Conservation (phyloP, 2,329 filamentous ascomycete species). For the Aspergillus neotritici region DNA sequence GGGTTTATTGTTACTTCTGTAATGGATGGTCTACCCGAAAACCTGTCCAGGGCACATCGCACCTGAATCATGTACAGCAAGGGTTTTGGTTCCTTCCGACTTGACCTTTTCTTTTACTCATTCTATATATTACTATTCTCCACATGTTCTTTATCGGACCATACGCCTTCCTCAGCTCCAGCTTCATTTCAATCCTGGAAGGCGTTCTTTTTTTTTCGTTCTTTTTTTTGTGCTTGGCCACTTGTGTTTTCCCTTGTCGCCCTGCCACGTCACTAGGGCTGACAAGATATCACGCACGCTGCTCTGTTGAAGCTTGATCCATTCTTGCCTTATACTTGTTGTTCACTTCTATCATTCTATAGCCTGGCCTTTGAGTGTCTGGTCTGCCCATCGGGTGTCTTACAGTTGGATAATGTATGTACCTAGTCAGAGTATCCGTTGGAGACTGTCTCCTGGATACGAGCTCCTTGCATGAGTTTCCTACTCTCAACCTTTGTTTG, state of each 20-base stretch:
- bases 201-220: conserved; percentile 20
- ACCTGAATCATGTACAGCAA: conserved; percentile 27
- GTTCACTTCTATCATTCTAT: conserved; percentile 13
- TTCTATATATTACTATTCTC: conserved; percentile 10
- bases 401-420: conserved; percentile 37
- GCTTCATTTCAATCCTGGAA: conserved; percentile 7
- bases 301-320: conserved; percentile 11
- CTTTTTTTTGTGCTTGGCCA: conserved; percentile 21
- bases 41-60: conserved; percentile 1
- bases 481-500: no score
- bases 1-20: conserved; percentile 3
- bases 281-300: conserved; percentile 22
- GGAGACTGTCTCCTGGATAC: background rate
- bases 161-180: no score
- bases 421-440: conserved; percentile 25
- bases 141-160: no score
- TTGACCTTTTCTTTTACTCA: conserved; percentile 15
- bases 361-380: conserved; percentile 19
- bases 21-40: conserved; percentile 6
- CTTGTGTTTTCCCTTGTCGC: conserved; percentile 21
- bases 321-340: conserved; percentile 15
- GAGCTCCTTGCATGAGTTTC: no score
- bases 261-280: conserved; percentile 40
- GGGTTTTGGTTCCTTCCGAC: conserved; percentile 23
- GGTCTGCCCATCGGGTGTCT: conserved; percentile 24